phyloP scores from a whole-genome alignment of 1,139 yeast genomes.

The Meyerozyma smithsonii region DNA sequence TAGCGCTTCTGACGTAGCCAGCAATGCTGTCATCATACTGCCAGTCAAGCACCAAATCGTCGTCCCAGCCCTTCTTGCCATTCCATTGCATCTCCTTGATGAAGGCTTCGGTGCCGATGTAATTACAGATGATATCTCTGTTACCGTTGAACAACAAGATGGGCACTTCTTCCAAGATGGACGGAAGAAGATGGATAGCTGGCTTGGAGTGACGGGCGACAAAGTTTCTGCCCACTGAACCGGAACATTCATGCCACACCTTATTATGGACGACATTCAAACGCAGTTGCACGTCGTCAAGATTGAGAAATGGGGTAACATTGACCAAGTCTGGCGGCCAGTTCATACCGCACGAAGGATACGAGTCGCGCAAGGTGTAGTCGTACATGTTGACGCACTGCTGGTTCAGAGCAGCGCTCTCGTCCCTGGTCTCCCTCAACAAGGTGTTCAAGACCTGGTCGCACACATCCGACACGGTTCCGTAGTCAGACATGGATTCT shows the following conservation, averaged over 20 bases:
- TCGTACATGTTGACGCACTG: conserved; percentile 84
- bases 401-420: conserved; percentile 22
- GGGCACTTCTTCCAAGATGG: conserved; percentile 54
- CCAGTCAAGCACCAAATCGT: conserved; percentile 43
- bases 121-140: conserved; percentile 84
- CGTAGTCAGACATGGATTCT: conserved; percentile 18
- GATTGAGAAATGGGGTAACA: conserved; percentile 58
- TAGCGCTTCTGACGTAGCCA: conserved; percentile 52
- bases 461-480: conserved; percentile 42
- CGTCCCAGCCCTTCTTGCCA: conserved; percentile 55
- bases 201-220: conserved; percentile 53
- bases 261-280: conserved; percentile 46
- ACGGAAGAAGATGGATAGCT: conserved; percentile 62
- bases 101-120: conserved; percentile 65
- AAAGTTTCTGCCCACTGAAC: conserved; percentile 50
- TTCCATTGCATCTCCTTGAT: conserved; percentile 65
- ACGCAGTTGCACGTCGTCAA: conserved; percentile 50
- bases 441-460: conserved; percentile 41
- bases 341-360: conserved; percentile 85
- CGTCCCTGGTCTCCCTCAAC: conserved; percentile 32
- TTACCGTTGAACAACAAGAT: conserved; percentile 82
- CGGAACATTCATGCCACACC: conserved; percentile 76
- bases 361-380: conserved; percentile 61
- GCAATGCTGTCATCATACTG: conserved; percentile 39
- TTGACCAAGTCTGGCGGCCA: conserved; percentile 80